Evolutionary conservation across 2,329 filamentous ascomycete genomes (phyloP).

Genomic region (Dactylellina leptospora): DNA sequence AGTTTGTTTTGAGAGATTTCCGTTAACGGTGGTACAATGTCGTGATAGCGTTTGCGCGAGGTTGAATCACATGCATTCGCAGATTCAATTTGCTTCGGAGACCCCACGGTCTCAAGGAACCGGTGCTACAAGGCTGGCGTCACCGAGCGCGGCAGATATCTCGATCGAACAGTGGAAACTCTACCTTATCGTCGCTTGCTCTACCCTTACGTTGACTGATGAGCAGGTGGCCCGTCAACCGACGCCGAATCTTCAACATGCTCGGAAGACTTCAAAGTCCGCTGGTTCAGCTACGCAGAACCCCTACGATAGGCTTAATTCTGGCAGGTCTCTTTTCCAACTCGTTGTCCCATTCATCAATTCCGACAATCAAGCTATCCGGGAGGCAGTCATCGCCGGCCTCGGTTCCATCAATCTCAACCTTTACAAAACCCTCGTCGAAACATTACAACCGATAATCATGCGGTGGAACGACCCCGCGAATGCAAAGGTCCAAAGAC

Average conservation of each 20-base stretch:
- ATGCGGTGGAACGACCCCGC: slow-evolving; percentile 74
- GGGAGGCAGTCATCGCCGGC: slow-evolving; percentile 88
- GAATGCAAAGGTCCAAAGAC: slow-evolving; percentile 83
- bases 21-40: slow-evolving; percentile 87
- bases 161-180: slow-evolving; percentile 98
- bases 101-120: slow-evolving; percentile 65
- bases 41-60: slow-evolving; percentile 92
- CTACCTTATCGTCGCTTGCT: slow-evolving; percentile 96
- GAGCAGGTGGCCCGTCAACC: slow-evolving; percentile 75
- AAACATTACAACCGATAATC: slow-evolving; percentile 87
- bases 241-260: slow-evolving; percentile 73
- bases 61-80: slow-evolving; percentile 89
- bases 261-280: slow-evolving; percentile 80
- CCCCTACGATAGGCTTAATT: slow-evolving; percentile 76
- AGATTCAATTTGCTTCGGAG: slow-evolving; percentile 81
- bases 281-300: slow-evolving; percentile 67
- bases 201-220: slow-evolving; percentile 73
- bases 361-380: slow-evolving; percentile 78
- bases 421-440: slow-evolving; percentile 87
- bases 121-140: slow-evolving; percentile 38
- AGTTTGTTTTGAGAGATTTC: slow-evolving; percentile 88
- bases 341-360: slow-evolving; percentile 88
- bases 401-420: slow-evolving; percentile 95
- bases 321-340: slow-evolving; percentile 87
- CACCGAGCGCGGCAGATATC: slow-evolving; percentile 70